Conservation (phyloP, 2,329 filamentous ascomycete genomes). For the Cordyceps javanica region DNA sequence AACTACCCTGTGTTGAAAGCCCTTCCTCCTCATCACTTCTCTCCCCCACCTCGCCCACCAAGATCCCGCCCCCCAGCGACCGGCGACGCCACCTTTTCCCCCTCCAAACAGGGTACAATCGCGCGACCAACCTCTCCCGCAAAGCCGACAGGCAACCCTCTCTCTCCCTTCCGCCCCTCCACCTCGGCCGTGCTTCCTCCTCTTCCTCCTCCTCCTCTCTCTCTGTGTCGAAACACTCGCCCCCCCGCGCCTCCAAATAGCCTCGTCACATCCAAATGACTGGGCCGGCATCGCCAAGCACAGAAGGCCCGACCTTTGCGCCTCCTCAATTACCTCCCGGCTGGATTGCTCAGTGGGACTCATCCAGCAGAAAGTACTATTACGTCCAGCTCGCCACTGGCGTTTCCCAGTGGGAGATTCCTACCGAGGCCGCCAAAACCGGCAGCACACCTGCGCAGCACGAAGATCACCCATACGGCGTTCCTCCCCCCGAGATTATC, state of each 20-base stretch:
- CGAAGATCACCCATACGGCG: slow-evolving; percentile 57
- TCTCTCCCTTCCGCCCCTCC: slow-evolving; percentile 15
- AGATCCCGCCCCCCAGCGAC: not conserved
- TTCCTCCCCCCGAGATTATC: slow-evolving; percentile 50
- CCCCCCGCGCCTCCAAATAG: slow-evolving; percentile 11
- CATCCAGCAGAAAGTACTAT: slow-evolving; percentile 58
- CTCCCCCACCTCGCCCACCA: not conserved
- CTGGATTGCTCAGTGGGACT: slow-evolving; percentile 68
- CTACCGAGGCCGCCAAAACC: slow-evolving; percentile 56
- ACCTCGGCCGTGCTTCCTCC: slow-evolving; percentile 6
- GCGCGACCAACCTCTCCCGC: slow-evolving; percentile 17
- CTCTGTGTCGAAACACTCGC: slow-evolving; percentile 1
- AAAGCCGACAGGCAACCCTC: slow-evolving; percentile 18
- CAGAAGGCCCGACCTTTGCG: slow-evolving; percentile 52
- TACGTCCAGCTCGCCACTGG: slow-evolving; percentile 68
- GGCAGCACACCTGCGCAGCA: slow-evolving; percentile 52
- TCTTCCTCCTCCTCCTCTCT: slow-evolving; percentile 5
- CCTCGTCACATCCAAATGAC: slow-evolving; percentile 40
- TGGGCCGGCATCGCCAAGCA: slow-evolving; percentile 51
- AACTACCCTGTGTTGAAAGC: not conserved
- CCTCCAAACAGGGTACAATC: slow-evolving; percentile 5
- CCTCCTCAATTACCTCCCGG: slow-evolving; percentile 57
- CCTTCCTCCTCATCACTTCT: not conserved
- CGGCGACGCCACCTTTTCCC: slow-evolving; percentile 1
- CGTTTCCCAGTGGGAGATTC: slow-evolving; percentile 67